A percentile compares a stretch with the other conserved stretches of the same genome.
These are phyloP conservation scores for Mucor lusitanicus DNA, from an alignment of 371 early-diverging fungal genomes.

Conservation along the genomic window DNA sequence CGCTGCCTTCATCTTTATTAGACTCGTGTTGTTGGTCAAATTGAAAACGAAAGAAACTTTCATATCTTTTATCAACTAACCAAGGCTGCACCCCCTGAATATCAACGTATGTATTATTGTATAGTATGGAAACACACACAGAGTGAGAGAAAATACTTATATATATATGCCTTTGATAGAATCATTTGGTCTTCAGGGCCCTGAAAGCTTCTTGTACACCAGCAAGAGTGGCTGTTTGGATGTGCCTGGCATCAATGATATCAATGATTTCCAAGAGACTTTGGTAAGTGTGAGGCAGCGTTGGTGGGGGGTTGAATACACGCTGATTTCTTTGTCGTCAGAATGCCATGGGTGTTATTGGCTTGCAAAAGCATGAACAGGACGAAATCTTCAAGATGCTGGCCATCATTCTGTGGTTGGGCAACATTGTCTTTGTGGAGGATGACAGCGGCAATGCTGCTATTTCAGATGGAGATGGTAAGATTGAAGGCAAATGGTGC, in stretches of 20 bases:
- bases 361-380: constrained; percentile 71
- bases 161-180: constrained; percentile 41
- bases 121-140: no score
- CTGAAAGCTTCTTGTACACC: constrained; percentile 82
- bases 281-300: constrained; percentile 18
- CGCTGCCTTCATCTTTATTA: constrained; percentile 18
- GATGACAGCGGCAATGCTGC: constrained; percentile 63
- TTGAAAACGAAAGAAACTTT: constrained; percentile 95
- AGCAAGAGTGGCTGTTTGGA: constrained; percentile 74
- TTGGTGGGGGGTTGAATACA: not conserved
- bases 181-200: constrained; percentile 77
- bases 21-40: constrained; percentile 96
- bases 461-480: constrained; percentile 68
- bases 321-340: not conserved
- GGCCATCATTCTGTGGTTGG: constrained; percentile 83
- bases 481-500: not conserved
- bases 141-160: not conserved
- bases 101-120: constrained; percentile 54
- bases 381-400: constrained; percentile 81
- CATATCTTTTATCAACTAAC: constrained; percentile 96
- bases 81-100: constrained; percentile 75
- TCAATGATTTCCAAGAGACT: constrained; percentile 72
- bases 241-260: constrained; percentile 84
- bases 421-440: constrained; percentile 79
- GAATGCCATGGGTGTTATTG: constrained; percentile 83